Percentiles rank a stretch among this genome's conserved stretches.
Evolutionary conservation across 129 eudicot genomes (phyloP).

Genomic region (Artemisia argyi): DNA sequence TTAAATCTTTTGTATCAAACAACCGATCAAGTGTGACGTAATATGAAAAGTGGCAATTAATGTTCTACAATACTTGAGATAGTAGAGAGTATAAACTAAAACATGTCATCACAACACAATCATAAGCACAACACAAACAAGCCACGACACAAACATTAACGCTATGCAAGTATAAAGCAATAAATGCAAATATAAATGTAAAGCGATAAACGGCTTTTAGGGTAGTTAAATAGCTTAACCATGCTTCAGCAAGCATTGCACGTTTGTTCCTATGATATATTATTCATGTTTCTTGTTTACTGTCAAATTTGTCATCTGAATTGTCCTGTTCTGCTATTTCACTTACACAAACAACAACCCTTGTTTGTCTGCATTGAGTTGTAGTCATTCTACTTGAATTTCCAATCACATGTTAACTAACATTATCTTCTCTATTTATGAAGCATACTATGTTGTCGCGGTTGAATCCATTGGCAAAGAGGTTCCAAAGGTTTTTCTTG

Average conservation of each 20-base stretch:
- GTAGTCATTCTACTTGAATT: conserved; percentile 7
- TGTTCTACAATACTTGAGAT: too few relatives aligned
- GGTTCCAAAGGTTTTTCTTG: conserved; percentile 62
- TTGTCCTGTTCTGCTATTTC: not conserved
- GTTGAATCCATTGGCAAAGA: conserved; percentile 70
- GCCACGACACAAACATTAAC: too few relatives aligned
- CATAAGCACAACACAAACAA: too few relatives aligned
- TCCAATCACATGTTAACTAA: conserved; percentile 14
- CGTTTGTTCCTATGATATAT: not conserved
- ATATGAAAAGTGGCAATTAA: too few relatives aligned
- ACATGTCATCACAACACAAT: too few relatives aligned
- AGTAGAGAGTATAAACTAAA: too few relatives aligned
- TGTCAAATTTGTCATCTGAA: conserved; percentile 4
- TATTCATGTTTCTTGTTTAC: not conserved
- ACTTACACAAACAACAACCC: not conserved
- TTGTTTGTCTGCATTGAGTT: not conserved
- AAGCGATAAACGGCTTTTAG: too few relatives aligned
- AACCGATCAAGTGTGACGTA: too few relatives aligned
- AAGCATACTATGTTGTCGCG: conserved; percentile 80
- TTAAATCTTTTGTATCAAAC: too few relatives aligned
- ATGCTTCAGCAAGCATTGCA: not conserved
- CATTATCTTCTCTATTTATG: conserved; percentile 25
- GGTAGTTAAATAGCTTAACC: conserved; percentile 11
- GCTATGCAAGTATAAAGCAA: too few relatives aligned
- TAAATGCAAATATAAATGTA: too few relatives aligned